Percentiles rank a stretch among this genome's conserved stretches.
These are phyloP conservation scores for Diaporthe velutina DNA, from an alignment of 2,329 filamentous ascomycete species.

Conservation along the genomic window DNA sequence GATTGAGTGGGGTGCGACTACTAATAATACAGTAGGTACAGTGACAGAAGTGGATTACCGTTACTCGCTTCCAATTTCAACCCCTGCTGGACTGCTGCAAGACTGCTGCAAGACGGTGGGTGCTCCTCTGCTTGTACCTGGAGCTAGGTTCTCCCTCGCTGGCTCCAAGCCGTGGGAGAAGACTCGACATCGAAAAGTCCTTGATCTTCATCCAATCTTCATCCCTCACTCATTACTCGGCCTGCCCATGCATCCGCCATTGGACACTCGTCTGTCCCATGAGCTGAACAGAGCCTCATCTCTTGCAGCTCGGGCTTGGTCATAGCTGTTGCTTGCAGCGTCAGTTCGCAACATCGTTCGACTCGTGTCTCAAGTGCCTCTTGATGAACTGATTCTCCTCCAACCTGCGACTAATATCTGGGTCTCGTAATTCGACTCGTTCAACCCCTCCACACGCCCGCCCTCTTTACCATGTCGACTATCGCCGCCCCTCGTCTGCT, in stretches of 20 bases:
- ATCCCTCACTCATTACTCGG: not conserved
- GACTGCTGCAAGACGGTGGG: not conserved
- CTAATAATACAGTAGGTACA: not conserved
- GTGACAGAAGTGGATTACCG: not conserved
- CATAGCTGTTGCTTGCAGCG: constrained; percentile 13
- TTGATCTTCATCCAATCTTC: constrained; percentile 6
- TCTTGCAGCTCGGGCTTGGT: constrained; percentile 19
- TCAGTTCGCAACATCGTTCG: constrained; percentile 35
- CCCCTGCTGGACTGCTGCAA: constrained; percentile 15
- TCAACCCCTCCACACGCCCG: not conserved
- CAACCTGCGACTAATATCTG: constrained; percentile 36
- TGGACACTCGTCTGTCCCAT: not conserved
- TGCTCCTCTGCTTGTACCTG: not conserved
- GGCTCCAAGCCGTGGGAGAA: not conserved
- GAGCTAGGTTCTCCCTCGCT: not conserved
- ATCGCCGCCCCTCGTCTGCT: not conserved
- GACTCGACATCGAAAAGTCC: constrained; percentile 4
- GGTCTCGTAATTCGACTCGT: constrained; percentile 6
- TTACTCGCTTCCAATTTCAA: constrained; percentile 23
- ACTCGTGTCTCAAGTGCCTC: constrained; percentile 37
- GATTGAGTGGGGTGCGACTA: constrained; percentile 6
- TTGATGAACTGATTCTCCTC: constrained; percentile 39
- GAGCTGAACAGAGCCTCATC: not conserved
- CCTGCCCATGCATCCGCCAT: constrained; percentile 4
- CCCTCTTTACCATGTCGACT: constrained; percentile 35